phyloP scores from a whole-genome alignment of 495 filamentous ascomycete species.

The Hypoxylon lenormandii region DNA sequence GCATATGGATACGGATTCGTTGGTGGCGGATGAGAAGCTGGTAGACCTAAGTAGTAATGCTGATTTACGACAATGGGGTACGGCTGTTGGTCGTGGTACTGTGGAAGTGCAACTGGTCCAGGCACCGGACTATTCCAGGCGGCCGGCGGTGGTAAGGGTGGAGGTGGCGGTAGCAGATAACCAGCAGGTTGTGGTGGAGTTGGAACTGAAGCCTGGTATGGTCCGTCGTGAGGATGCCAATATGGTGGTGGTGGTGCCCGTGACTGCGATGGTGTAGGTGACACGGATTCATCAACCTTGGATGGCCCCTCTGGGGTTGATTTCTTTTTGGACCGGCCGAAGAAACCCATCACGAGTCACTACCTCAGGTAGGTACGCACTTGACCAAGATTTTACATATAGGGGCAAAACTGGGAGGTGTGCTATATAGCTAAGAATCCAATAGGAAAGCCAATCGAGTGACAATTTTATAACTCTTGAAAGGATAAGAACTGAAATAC shows the following conservation, averaged over 20 bases:
- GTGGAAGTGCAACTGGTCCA: constrained; percentile 30
- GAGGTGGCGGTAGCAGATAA: constrained; percentile 44
- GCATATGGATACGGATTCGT: constrained; percentile 33
- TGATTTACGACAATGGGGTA: constrained; percentile 63
- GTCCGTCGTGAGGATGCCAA: constrained; percentile 43
- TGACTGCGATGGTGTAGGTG: constrained; percentile 37
- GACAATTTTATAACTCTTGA: constrained; percentile 13
- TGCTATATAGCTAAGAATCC: constrained; percentile 15
- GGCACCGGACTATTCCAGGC: constrained; percentile 47
- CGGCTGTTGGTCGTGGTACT: constrained; percentile 45
- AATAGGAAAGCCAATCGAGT: constrained; percentile 29
- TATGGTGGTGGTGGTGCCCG: constrained; percentile 28
- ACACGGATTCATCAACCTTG: constrained; percentile 35
- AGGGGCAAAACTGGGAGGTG: constrained; percentile 9
- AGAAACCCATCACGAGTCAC: constrained; percentile 58
- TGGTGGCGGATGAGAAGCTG: constrained; percentile 43
- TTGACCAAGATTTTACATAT: constrained; percentile 1
- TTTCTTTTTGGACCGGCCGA: constrained; percentile 61
- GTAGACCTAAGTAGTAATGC: constrained; percentile 58
- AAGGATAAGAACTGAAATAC: constrained; percentile 15
- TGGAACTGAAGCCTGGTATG: constrained; percentile 38
- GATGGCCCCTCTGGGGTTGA: constrained; percentile 37
- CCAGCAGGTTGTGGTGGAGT: constrained; percentile 51
- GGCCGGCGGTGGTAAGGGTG: constrained; percentile 47
- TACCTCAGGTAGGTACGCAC: neutral